Conservation (phyloP, 2,329 filamentous ascomycete species). For the Coniella lustricola region DNA sequence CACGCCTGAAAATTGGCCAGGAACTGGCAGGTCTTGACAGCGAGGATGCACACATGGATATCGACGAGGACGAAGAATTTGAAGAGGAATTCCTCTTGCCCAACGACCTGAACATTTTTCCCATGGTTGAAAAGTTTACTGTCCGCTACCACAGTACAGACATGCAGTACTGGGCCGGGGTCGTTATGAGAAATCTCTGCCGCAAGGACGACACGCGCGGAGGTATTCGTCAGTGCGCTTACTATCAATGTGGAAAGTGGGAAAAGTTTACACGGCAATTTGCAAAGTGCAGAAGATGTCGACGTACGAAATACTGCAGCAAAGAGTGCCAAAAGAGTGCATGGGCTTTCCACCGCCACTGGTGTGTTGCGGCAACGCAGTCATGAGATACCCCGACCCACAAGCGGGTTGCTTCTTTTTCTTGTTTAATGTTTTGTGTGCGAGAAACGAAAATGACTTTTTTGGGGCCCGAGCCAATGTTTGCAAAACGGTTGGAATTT, state of each 20-base stretch:
- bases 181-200: conserved; percentile 98
- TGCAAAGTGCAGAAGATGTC: conserved; percentile 92
- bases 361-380: conserved; percentile 75
- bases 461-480: not conserved
- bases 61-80: conserved; percentile 50
- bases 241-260: conserved; percentile 98
- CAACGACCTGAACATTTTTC: conserved; percentile 97
- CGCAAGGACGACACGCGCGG: conserved; percentile 93
- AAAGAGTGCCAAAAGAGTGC: conserved; percentile 99
- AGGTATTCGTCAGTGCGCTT: conserved; percentile 93
- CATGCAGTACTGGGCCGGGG: conserved; percentile 99
- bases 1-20: conserved; percentile 80
- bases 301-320: conserved; percentile 97
- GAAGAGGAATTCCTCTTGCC: conserved; percentile 85
- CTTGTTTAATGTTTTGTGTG: not conserved
- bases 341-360: conserved; percentile 97
- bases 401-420: conserved; percentile 6
- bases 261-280: conserved; percentile 95
- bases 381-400: conserved; percentile 24
- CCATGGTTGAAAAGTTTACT: conserved; percentile 95
- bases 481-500: not conserved
- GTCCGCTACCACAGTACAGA: conserved; percentile 90
- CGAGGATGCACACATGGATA: conserved; percentile 42
- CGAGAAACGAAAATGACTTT: not conserved
- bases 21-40: conserved; percentile 77